phyloP scores from a whole-genome alignment of 768 basidiomycete genomes.

The Tephrocybe rancida region DNA sequence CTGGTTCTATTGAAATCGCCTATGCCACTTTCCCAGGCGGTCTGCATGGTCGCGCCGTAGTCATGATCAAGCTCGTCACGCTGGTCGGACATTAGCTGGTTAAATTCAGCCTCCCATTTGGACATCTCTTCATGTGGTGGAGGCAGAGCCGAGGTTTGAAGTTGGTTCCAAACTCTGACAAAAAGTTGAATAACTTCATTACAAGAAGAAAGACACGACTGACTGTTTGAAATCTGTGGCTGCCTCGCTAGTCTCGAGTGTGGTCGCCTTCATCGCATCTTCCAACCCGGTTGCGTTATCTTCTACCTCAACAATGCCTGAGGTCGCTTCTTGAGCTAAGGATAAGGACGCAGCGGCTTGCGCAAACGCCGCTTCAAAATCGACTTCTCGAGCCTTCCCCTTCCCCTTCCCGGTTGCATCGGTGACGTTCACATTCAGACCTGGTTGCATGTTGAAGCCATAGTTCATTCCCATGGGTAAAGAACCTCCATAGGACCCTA shows the following conservation, averaged over 20 bases:
- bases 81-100: constrained; percentile 71
- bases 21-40: constrained; percentile 62
- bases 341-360: constrained; percentile 59
- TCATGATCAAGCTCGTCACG: constrained; percentile 70
- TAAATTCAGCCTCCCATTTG: constrained; percentile 85
- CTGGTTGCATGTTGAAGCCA: constrained; percentile 35
- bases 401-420: constrained; percentile 58
- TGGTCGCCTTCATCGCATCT: constrained; percentile 35
- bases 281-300: constrained; percentile 41
- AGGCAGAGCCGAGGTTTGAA: constrained; percentile 59
- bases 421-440: constrained; percentile 26
- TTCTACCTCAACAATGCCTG: constrained; percentile 58
- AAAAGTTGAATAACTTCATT: constrained; percentile 1
- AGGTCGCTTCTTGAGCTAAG: constrained; percentile 39
- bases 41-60: constrained; percentile 61
- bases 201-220: constrained; percentile 18
- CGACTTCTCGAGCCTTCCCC: constrained; percentile 75
- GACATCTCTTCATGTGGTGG: constrained; percentile 65
- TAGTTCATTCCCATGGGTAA: constrained; percentile 42
- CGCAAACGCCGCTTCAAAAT: constrained; percentile 87
- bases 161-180: constrained; percentile 61
- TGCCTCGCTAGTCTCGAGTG: constrained; percentile 30
- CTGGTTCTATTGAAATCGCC: constrained; percentile 42
- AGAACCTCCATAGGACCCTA: constrained; percentile 35
- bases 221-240: constrained; percentile 58